These are phyloP conservation scores for Chaetomiaceae sp. DNA, from an alignment of 2,329 filamentous ascomycete genomes.

Conservation along the genomic window DNA sequence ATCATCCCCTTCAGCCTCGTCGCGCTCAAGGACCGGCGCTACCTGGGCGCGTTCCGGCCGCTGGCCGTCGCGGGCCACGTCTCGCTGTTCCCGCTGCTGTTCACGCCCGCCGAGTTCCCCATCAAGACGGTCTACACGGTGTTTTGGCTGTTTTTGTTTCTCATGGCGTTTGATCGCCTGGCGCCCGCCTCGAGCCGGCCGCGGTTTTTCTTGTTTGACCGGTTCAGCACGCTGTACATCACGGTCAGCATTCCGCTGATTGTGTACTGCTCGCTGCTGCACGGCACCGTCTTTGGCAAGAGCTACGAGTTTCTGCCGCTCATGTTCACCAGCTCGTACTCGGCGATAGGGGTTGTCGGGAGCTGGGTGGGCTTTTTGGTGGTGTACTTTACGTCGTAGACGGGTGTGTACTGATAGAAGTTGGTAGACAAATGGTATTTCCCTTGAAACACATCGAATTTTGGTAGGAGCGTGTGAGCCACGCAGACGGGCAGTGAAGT, in stretches of 20 bases:
- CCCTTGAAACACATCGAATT: too few relatives aligned
- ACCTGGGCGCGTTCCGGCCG: slow-evolving; percentile 86
- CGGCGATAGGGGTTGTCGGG: slow-evolving; percentile 86
- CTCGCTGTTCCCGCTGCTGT: slow-evolving; percentile 88
- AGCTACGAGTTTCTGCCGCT: slow-evolving; percentile 85
- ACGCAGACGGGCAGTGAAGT: not conserved
- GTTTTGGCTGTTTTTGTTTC: slow-evolving; percentile 82
- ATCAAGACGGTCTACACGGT: slow-evolving; percentile 92
- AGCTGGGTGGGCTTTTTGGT: slow-evolving; percentile 95
- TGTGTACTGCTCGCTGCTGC: slow-evolving; percentile 79
- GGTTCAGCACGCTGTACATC: slow-evolving; percentile 87
- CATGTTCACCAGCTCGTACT: slow-evolving; percentile 96
- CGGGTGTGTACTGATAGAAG: not conserved
- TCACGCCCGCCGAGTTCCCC: slow-evolving; percentile 87
- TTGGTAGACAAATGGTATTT: too few relatives aligned
- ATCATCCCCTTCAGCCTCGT: slow-evolving; percentile 94
- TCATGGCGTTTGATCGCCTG: slow-evolving; percentile 80
- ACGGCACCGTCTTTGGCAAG: slow-evolving; percentile 77
- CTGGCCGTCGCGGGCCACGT: slow-evolving; percentile 92
- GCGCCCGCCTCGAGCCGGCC: slow-evolving; percentile 75
- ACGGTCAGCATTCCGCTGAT: slow-evolving; percentile 85
- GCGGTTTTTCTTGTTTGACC: slow-evolving; percentile 86
- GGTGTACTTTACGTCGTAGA: slow-evolving; percentile 69
- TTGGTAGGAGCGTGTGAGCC: too few relatives aligned
- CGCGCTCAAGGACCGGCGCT: slow-evolving; percentile 81